phyloP scores from a whole-genome alignment of 352 stramenopile genomes.

The Elongisporangium undulatum region DNA sequence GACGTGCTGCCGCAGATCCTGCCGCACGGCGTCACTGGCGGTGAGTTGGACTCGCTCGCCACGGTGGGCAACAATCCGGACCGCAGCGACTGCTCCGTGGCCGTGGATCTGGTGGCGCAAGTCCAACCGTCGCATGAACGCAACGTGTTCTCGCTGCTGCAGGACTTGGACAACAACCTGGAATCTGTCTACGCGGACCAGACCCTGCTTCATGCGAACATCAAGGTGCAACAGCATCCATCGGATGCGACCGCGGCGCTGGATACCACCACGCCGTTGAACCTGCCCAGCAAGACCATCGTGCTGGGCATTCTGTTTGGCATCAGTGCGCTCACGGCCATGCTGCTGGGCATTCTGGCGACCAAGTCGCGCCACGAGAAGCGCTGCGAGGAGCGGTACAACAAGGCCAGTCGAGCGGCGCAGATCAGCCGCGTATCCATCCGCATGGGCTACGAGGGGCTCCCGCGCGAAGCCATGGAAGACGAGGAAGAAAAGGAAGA shows the following conservation, averaged over 20 bases:
- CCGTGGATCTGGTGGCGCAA: slow-evolving; percentile 18
- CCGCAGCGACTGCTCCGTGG: slow-evolving; percentile 14
- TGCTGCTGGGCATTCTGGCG: slow-evolving; percentile 54
- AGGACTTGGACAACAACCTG: slow-evolving; percentile 36
- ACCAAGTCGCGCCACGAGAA: slow-evolving; percentile 64
- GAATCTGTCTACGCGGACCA: slow-evolving; percentile 24
- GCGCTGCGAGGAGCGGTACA: slow-evolving; percentile 39
- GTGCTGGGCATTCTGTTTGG: slow-evolving; percentile 53
- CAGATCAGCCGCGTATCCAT: slow-evolving; percentile 76
- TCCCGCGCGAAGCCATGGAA: slow-evolving; percentile 33
- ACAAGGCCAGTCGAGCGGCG: slow-evolving; percentile 51
- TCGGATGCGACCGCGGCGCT: slow-evolving; percentile 2
- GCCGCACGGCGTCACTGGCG: slow-evolving; percentile 17
- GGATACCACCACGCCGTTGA: slow-evolving; percentile 18
- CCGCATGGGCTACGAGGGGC: slow-evolving; percentile 53
- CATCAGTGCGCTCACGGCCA: slow-evolving; percentile 44
- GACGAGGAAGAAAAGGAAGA: slow-evolving; percentile 46
- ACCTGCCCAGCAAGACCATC: slow-evolving; percentile 55
- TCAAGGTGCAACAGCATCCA: slow-evolving; percentile 22
- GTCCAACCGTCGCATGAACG: slow-evolving; percentile 1
- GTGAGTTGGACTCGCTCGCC: slow-evolving; percentile 14
- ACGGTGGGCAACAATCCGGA: slow-evolving; percentile 12
- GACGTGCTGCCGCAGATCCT: slow-evolving; percentile 7
- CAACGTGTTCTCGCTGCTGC: slow-evolving; percentile 32
- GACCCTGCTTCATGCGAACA: slow-evolving; percentile 22